A percentile compares a stretch with the other conserved stretches of the same genome.
Conservation (phyloP, 2,329 filamentous ascomycete species). For the Phaeoacremonium minimum region DNA sequence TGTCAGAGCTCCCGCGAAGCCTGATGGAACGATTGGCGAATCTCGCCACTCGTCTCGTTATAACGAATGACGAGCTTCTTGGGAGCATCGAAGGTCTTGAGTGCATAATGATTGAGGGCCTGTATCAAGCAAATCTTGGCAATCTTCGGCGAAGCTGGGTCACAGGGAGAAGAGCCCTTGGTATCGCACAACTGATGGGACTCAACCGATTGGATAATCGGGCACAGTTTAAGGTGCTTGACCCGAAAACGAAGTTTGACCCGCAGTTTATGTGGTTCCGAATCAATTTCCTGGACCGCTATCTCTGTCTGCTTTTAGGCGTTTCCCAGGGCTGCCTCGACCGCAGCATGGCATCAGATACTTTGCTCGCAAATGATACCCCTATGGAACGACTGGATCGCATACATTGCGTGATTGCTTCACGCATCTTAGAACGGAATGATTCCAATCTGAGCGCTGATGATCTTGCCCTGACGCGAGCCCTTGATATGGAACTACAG, state of each 20-base stretch:
- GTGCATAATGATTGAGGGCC: constrained; percentile 38
- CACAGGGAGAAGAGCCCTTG: constrained; percentile 34
- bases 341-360: background rate
- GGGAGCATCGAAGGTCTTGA: constrained; percentile 40
- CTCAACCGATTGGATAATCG: background rate
- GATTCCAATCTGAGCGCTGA: constrained; percentile 9
- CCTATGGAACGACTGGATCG: constrained; percentile 22
- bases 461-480: constrained; percentile 14
- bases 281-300: background rate
- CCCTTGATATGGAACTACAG: constrained; percentile 20
- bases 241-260: background rate
- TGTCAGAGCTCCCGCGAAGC: constrained; percentile 5
- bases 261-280: constrained; percentile 5
- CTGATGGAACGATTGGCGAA: constrained; percentile 20
- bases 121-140: constrained; percentile 39
- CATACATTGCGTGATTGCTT: constrained; percentile 20
- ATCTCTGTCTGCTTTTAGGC: constrained; percentile 1
- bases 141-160: constrained; percentile 39
- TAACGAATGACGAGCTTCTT: constrained; percentile 35
- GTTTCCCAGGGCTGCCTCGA: background rate
- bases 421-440: constrained; percentile 26
- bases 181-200: constrained; percentile 2
- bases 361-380: background rate
- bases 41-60: constrained; percentile 27
- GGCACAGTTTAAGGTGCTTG: background rate